These are phyloP conservation scores for Chrysoporthe deuterocubensis DNA, from an alignment of 2,329 filamentous ascomycete species.

Conservation along the genomic window DNA sequence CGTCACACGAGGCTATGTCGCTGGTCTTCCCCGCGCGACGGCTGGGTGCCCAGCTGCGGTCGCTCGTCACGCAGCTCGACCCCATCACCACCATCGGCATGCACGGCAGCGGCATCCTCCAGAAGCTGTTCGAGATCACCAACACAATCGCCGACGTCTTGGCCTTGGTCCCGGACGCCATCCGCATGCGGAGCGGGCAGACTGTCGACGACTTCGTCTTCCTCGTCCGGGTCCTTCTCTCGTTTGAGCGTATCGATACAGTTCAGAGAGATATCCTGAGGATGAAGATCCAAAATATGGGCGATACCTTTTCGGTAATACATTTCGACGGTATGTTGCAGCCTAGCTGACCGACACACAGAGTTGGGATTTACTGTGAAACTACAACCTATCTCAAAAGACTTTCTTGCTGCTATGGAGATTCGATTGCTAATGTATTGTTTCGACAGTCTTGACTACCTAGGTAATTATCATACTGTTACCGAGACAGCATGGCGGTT, in stretches of 20 bases:
- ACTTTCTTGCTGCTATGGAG: too few relatives aligned
- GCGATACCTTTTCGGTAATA: neutral
- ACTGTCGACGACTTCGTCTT: slow-evolving; percentile 59
- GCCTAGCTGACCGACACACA: neutral
- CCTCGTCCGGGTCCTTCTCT: slow-evolving; percentile 54
- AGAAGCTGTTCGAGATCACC: slow-evolving; percentile 64
- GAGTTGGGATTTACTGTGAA: neutral
- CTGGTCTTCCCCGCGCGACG: slow-evolving; percentile 45
- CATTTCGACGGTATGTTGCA: neutral
- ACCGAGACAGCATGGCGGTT: too few relatives aligned
- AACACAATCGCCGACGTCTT: slow-evolving; percentile 64
- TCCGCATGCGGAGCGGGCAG: slow-evolving; percentile 49
- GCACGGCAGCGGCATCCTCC: slow-evolving; percentile 59
- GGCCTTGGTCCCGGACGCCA: slow-evolving; percentile 49
- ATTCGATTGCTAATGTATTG: too few relatives aligned
- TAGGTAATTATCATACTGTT: too few relatives aligned
- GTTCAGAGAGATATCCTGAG: slow-evolving; percentile 43
- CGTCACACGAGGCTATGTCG: slow-evolving; percentile 43
- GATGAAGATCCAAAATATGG: neutral
- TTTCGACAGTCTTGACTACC: too few relatives aligned
- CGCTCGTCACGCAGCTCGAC: slow-evolving; percentile 40
- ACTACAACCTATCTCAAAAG: too few relatives aligned
- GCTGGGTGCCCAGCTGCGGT: slow-evolving; percentile 44
- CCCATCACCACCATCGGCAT: slow-evolving; percentile 52
- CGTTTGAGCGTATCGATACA: slow-evolving; percentile 51